Evolutionary conservation across 192 early-diverging fungal species (phyloP), one percentile per base, ranked within the genome.

Genomic region (Linnemannia exigua): DNA sequence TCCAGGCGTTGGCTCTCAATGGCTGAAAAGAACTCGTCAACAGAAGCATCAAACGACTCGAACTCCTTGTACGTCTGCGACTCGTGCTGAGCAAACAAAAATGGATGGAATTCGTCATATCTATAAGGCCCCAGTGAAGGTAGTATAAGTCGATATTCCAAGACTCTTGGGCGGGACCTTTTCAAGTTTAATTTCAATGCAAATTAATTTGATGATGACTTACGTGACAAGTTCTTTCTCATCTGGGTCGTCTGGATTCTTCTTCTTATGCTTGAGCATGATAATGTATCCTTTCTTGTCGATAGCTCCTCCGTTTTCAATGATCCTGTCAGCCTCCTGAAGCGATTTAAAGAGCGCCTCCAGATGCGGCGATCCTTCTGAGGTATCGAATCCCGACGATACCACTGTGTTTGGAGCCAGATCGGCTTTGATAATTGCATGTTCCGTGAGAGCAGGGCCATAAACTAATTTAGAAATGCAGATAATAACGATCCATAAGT

Each of bases 1-100:
- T 92, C 90, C 22, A 98, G 88, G 76, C 93, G 92, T 83, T 98
- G 97, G 11, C 95, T 89, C 87, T 99, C 98, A 36, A 97, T 90
- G 37, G 95, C 93, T 0, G 97, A 97, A 83, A 95, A 99, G 87
- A 95, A 99, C 80, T 96, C 95, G 74, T 99, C 98, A 0, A 97
- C 97, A 0, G 95, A 92, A 38, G 92, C 90, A 79, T 97, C 92
- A 91, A 99, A 99, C 12, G 93, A 91, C 36, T 89, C 88, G 58
- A 90, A 98, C 70, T 95, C 94, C 69, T 92, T 91, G 79, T 89
- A 78, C 16, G 71, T 66, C 37, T 87, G 87, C 33, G 77, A 67
- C 61, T 80, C 54, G 79, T 92, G 91, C 76, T 96, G 96, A 37
- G 90, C 91, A 75, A 93, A 96, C 19, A 93, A 81, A 85, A 89